Evolutionary conservation across 306 rosid species (phyloP).

Genomic region (Rosa persica): DNA sequence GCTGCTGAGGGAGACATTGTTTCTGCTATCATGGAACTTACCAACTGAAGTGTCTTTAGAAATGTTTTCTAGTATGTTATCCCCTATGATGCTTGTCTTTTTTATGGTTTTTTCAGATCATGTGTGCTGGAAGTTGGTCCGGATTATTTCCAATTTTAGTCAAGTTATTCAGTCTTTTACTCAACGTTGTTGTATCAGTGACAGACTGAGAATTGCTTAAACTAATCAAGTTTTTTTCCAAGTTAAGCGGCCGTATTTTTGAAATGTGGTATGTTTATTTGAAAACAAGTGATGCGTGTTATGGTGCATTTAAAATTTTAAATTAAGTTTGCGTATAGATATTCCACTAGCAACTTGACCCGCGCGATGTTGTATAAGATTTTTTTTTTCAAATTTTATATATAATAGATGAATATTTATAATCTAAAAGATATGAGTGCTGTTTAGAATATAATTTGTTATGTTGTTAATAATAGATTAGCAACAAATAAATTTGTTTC

Average conservation of each 20-base stretch:
- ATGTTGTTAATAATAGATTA: no score
- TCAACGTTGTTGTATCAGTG: slow-evolving; percentile 20
- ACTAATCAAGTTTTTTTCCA: background rate
- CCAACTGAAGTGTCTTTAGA: slow-evolving; percentile 42
- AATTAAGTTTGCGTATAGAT: no score
- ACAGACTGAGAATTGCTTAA: slow-evolving; percentile 4
- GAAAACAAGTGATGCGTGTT: background rate
- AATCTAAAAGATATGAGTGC: no score
- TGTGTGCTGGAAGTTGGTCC: slow-evolving; percentile 7
- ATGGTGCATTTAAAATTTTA: background rate
- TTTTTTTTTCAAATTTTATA: no score
- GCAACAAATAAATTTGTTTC: no score
- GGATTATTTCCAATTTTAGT: slow-evolving; percentile 13
- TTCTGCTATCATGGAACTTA: slow-evolving; percentile 89
- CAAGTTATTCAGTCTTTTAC: background rate
- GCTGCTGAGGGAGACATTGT: slow-evolving; percentile 74
- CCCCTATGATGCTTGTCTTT: background rate
- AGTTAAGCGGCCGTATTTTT: background rate
- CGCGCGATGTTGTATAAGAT: no score
- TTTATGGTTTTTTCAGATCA: slow-evolving; percentile 16
- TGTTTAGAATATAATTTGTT: no score
- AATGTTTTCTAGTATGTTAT: background rate
- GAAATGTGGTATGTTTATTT: background rate
- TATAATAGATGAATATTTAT: no score
- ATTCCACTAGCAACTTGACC: no score